Conservation (phyloP, 495 filamentous ascomycete genomes). For the Penicillium longicatenatum region DNA sequence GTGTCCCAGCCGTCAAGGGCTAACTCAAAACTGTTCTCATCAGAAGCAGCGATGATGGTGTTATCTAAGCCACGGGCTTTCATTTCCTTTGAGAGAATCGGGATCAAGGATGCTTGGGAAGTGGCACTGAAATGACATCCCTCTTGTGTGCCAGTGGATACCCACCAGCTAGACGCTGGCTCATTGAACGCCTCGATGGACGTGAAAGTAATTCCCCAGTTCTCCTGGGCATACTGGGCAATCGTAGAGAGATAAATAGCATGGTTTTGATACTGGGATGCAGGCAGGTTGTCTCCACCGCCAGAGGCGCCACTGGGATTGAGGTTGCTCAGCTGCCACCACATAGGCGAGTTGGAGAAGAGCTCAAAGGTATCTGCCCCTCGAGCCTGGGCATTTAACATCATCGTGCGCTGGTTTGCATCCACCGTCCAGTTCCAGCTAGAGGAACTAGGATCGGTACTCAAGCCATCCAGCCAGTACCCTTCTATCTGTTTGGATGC, state of each 20-base stretch:
- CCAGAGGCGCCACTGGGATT: conserved; percentile 13
- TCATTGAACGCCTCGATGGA: conserved; percentile 21
- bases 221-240: conserved; percentile 11
- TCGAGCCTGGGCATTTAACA: conserved; percentile 12
- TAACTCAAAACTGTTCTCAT: conserved; percentile 13
- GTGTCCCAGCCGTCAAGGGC: conserved; percentile 14
- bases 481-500: conserved; percentile 14
- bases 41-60: conserved; percentile 15
- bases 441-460: conserved; percentile 11
- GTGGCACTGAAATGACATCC: conserved; percentile 15
- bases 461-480: conserved; percentile 16
- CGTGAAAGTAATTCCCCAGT: conserved; percentile 19
- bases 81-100: conserved; percentile 9
- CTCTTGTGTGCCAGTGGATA: conserved; percentile 15
- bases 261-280: conserved; percentile 19
- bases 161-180: conserved; percentile 16
- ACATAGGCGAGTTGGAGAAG: conserved; percentile 20
- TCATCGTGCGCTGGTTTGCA: conserved; percentile 19
- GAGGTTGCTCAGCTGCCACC: conserved; percentile 17
- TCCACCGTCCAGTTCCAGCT: conserved; percentile 22
- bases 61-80: conserved; percentile 7
- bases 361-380: conserved; percentile 19
- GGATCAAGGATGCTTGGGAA: conserved; percentile 12
- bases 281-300: conserved; percentile 16
- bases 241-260: conserved; percentile 18